These are phyloP conservation scores for Cordyceps tenuipes DNA, from an alignment of 2,329 filamentous ascomycete species.

Conservation along the genomic window DNA sequence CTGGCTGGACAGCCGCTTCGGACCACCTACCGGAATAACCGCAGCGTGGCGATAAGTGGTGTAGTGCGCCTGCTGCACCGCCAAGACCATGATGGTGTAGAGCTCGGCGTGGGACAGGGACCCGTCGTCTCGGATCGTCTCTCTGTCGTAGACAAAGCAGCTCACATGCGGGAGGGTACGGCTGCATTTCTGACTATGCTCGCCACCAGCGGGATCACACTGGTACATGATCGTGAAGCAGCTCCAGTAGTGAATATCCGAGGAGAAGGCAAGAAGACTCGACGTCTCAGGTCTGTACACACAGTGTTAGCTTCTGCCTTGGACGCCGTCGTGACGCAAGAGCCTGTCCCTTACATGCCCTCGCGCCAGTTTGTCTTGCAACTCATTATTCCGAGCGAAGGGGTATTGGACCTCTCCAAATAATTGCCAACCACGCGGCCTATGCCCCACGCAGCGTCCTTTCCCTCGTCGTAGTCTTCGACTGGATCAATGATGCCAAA, in stretches of 20 bases:
- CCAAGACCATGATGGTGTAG: background rate
- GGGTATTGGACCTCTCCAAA: background rate
- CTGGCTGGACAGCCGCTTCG: background rate
- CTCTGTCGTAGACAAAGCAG: background rate
- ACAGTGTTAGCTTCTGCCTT: background rate
- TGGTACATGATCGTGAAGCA: background rate
- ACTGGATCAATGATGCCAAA: background rate
- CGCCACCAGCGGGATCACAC: background rate
- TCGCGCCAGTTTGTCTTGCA: background rate
- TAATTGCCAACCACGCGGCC: background rate
- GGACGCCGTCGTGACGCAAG: background rate
- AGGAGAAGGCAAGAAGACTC: background rate
- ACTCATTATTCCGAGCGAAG: background rate
- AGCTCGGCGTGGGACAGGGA: background rate
- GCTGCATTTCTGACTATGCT: background rate
- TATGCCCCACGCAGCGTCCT: background rate
- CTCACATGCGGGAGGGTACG: background rate
- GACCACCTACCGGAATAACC: background rate
- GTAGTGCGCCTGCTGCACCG: background rate
- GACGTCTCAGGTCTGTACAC: background rate
- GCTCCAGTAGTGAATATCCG: background rate
- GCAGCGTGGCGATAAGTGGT: background rate
- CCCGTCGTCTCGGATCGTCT: background rate
- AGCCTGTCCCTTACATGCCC: background rate
- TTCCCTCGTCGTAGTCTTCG: background rate